These are phyloP conservation scores for Starmerella apicola DNA, from an alignment of 805 yeast species.

Conservation along the genomic window DNA sequence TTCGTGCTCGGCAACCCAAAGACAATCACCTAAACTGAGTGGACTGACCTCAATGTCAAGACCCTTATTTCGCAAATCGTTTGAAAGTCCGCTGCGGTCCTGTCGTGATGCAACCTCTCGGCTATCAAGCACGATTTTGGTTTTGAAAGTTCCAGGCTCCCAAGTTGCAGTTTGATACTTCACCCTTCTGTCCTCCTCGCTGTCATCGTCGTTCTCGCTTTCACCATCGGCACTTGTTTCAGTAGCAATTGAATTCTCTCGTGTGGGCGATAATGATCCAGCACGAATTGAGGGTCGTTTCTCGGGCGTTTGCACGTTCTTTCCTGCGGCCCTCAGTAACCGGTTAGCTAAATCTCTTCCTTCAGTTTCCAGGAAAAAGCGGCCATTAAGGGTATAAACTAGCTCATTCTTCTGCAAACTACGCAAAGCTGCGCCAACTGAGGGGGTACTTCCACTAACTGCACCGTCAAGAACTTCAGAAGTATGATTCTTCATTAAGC, in stretches of 20 bases:
- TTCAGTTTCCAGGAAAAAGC: slow-evolving; percentile 51
- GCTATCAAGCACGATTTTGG: slow-evolving; percentile 59
- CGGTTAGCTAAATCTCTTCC: slow-evolving; percentile 53
- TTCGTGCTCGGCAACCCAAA: slow-evolving; percentile 74
- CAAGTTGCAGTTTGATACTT: slow-evolving; percentile 32
- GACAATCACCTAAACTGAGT: slow-evolving; percentile 71
- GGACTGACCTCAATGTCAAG: slow-evolving; percentile 42
- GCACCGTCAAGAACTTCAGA: slow-evolving; percentile 16
- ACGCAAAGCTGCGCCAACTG: slow-evolving; percentile 31
- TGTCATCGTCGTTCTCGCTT: neutral
- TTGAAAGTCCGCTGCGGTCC: slow-evolving; percentile 60
- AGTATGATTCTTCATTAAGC: slow-evolving; percentile 21
- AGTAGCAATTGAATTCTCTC: too few relatives aligned
- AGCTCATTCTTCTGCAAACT: slow-evolving; percentile 49
- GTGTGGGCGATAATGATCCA: too few relatives aligned
- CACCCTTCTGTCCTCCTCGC: neutral
- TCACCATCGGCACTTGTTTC: neutral
- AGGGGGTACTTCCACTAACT: slow-evolving; percentile 15
- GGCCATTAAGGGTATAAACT: slow-evolving; percentile 33
- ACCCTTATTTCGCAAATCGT: slow-evolving; percentile 38
- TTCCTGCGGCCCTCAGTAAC: slow-evolving; percentile 45
- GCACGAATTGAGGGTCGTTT: neutral
- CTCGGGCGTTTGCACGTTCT: slow-evolving; percentile 12
- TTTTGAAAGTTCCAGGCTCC: slow-evolving; percentile 46
- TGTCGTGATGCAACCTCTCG: slow-evolving; percentile 61